Percentiles rank a stretch among this genome's conserved stretches.
Conservation (phyloP, 1,139 yeast species). For the Scheffersomyces titani region DNA sequence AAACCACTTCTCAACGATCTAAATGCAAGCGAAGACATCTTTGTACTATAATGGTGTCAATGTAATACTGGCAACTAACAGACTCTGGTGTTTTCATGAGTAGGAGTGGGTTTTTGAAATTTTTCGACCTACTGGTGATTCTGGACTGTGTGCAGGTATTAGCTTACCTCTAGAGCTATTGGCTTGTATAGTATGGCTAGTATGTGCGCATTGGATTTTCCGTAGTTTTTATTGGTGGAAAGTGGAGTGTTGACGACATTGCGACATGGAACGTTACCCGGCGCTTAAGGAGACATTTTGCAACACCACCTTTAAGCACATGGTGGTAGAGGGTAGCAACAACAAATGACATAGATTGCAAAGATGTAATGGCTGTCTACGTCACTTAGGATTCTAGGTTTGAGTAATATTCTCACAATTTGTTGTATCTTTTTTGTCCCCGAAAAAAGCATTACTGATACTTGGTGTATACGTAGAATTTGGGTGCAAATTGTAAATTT, state of each 20-base stretch:
- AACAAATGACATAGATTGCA: neutral
- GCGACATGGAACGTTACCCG: neutral
- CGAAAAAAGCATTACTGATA: neutral
- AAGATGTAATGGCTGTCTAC: neutral
- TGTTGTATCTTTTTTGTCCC: neutral
- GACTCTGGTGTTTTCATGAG: slow-evolving; percentile 1
- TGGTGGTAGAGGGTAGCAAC: neutral
- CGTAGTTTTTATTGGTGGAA: slow-evolving; percentile 21
- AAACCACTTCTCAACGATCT: slow-evolving; percentile 57
- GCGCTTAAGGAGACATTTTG: neutral
- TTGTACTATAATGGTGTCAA: slow-evolving; percentile 9
- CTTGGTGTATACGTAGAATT: neutral
- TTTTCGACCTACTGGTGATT: neutral
- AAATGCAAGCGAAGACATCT: slow-evolving; percentile 48
- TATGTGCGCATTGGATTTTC: slow-evolving; percentile 12
- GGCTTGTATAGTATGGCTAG: slow-evolving; percentile 1
- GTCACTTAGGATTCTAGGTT: neutral
- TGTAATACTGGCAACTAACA: neutral
- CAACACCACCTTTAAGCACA: neutral
- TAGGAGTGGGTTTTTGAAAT: neutral
- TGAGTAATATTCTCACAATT: neutral
- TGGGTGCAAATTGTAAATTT: neutral
- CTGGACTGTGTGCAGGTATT: neutral
- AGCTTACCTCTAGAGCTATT: neutral
- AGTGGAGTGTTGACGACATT: neutral